These are phyloP conservation scores for Tothia fuscella DNA, from an alignment of 2,329 filamentous ascomycete genomes.

Conservation along the genomic window DNA sequence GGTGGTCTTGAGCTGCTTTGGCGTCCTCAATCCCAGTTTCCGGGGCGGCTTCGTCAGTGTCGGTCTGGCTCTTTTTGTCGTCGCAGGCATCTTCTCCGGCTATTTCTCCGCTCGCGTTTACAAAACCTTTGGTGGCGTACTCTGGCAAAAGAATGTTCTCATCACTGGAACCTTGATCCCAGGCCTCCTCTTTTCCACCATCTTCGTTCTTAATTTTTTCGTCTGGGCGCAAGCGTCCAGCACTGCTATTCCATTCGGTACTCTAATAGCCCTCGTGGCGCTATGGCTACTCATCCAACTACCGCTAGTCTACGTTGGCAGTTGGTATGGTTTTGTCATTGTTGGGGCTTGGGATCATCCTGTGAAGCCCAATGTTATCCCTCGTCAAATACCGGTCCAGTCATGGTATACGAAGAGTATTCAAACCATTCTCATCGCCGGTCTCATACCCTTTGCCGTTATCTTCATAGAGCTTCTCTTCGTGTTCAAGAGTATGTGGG, in stretches of 20 bases:
- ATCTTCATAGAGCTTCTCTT: constrained; percentile 82
- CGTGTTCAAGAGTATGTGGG: constrained; percentile 78
- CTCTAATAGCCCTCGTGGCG: constrained; percentile 56
- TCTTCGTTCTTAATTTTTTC: constrained; percentile 77
- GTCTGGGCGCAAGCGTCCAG: constrained; percentile 84
- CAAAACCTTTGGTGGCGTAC: constrained; percentile 66
- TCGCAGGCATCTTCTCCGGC: constrained; percentile 73
- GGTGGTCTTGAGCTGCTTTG: constrained; percentile 59
- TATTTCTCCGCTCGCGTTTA: constrained; percentile 79
- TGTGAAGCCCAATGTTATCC: constrained; percentile 59
- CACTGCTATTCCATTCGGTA: constrained; percentile 75
- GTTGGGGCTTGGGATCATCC: constrained; percentile 66
- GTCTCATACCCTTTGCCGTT: constrained; percentile 72
- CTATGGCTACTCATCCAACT: constrained; percentile 81
- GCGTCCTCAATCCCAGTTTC: constrained; percentile 74
- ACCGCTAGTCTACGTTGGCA: constrained; percentile 69
- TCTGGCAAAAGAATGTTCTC: constrained; percentile 65
- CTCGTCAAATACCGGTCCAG: constrained; percentile 63
- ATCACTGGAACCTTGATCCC: constrained; percentile 66
- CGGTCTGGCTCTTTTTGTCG: constrained; percentile 68
- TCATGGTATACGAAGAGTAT: constrained; percentile 62
- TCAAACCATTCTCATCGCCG: constrained; percentile 57
- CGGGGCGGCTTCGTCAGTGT: constrained; percentile 83
- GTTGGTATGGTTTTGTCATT: constrained; percentile 61
- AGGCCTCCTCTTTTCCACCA: constrained; percentile 59